phyloP scores from a whole-genome alignment of 805 yeast species.

The Ogataea populi-albae region DNA sequence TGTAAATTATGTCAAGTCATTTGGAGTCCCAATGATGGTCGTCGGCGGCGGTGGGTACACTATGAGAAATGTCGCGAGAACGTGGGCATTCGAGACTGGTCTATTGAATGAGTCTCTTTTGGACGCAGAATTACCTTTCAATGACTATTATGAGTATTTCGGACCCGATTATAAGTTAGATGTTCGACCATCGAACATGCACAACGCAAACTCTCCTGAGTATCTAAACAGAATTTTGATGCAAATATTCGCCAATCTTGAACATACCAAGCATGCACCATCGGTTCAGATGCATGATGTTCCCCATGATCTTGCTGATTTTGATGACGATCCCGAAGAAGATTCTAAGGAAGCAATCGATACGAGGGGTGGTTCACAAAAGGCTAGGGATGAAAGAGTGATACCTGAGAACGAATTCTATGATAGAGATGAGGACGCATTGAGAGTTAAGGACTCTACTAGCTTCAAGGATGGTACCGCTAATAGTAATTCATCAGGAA shows the following conservation, averaged over 20 bases:
- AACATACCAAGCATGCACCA: conserved; percentile 94
- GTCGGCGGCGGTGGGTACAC: conserved; percentile 99
- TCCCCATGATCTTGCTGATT: conserved; percentile 84
- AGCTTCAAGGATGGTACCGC: conserved; percentile 13
- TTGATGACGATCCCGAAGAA: conserved; percentile 77
- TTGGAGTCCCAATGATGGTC: conserved; percentile 87
- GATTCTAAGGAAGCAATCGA: conserved; percentile 78
- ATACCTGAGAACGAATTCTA: conserved; percentile 78
- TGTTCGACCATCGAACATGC: conserved; percentile 94
- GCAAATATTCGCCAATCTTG: conserved; percentile 73
- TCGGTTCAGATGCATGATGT: conserved; percentile 90
- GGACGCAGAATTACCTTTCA: conserved; percentile 80
- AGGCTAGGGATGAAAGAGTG: conserved; percentile 72
- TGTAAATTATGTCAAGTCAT: conserved; percentile 79
- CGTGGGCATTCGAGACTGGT: conserved; percentile 95
- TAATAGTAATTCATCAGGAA: no score
- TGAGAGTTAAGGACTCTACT: conserved; percentile 21
- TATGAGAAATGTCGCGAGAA: conserved; percentile 91
- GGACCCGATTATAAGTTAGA: conserved; percentile 96
- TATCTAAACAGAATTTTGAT: conserved; percentile 80
- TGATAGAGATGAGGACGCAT: conserved; percentile 55
- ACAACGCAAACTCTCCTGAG: conserved; percentile 91
- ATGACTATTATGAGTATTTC: conserved; percentile 94
- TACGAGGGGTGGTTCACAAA: conserved; percentile 86
- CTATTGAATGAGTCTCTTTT: conserved; percentile 74